These are phyloP conservation scores for Aquilaria sinensis DNA, from an alignment of 345 rosid genomes.

Conservation along the genomic window DNA sequence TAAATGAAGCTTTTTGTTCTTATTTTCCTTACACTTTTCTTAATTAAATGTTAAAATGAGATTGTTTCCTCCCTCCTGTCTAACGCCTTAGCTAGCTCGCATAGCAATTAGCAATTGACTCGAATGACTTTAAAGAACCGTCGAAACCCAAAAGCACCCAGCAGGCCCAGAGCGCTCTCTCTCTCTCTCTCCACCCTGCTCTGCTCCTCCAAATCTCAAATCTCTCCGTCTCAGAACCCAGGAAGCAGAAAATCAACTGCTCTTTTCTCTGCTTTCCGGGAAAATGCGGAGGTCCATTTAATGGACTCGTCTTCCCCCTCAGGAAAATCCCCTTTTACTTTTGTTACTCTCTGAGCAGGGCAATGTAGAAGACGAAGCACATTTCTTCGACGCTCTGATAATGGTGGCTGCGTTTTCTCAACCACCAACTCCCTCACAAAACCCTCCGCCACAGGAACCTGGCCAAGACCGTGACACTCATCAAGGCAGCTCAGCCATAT, in stretches of 20 bases:
- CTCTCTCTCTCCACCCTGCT: slow-evolving; percentile 18
- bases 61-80: too few relatives aligned
- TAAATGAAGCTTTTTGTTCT: too few relatives aligned
- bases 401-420: slow-evolving; percentile 70
- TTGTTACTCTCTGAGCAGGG: slow-evolving; percentile 17
- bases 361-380: slow-evolving; percentile 33
- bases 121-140: slow-evolving; percentile 15
- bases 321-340: slow-evolving; percentile 12
- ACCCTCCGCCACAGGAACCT: slow-evolving; percentile 19
- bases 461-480: slow-evolving; percentile 7
- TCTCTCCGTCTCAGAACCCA: slow-evolving; percentile 14
- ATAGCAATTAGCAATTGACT: too few relatives aligned
- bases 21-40: too few relatives aligned
- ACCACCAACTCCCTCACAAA: slow-evolving; percentile 37
- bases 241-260: neutral
- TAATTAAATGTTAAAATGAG: too few relatives aligned
- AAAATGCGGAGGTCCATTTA: slow-evolving; percentile 15
- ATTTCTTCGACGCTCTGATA: slow-evolving; percentile 17
- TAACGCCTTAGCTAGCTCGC: too few relatives aligned
- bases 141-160: slow-evolving; percentile 39
- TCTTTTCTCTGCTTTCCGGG: slow-evolving; percentile 12
- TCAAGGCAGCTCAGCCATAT: slow-evolving; percentile 13
- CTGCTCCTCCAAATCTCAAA: slow-evolving; percentile 15
- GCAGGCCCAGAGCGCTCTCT: slow-evolving; percentile 21
- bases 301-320: slow-evolving; percentile 9